phyloP scores from a whole-genome alignment of 1,139 yeast species.

The Debaryomyces psychrophilus region DNA sequence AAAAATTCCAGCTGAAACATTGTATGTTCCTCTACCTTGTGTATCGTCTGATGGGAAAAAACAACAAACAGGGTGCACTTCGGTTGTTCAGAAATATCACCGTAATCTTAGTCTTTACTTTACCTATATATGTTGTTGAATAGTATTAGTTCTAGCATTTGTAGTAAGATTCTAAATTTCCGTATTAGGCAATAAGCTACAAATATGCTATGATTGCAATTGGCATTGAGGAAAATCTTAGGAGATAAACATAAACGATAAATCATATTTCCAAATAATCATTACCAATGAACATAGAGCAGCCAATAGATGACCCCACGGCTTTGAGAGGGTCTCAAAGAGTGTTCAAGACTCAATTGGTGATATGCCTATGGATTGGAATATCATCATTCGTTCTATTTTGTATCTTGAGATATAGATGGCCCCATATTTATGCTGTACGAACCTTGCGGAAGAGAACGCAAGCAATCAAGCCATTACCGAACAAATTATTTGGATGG shows the following conservation, averaged over 20 bases:
- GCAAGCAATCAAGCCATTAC: conserved; percentile 35
- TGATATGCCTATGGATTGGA: conserved; percentile 42
- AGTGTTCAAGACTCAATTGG: conserved; percentile 48
- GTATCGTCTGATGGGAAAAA: too few relatives aligned
- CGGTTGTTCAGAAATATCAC: too few relatives aligned
- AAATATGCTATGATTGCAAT: neutral
- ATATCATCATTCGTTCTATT: conserved; percentile 39
- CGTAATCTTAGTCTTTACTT: too few relatives aligned
- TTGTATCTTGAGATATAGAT: conserved; percentile 46
- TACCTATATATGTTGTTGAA: too few relatives aligned
- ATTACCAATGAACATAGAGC: conserved; percentile 11
- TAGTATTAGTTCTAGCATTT: neutral
- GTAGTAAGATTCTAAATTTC: conserved; percentile 6
- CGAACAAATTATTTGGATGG: conserved; percentile 46
- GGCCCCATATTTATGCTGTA: conserved; percentile 58
- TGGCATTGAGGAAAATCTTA: neutral
- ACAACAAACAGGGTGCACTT: too few relatives aligned
- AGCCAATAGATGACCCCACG: conserved; percentile 12
- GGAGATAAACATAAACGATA: neutral
- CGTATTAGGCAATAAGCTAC: conserved; percentile 6
- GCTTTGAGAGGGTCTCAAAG: conserved; percentile 45
- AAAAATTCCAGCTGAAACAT: too few relatives aligned
- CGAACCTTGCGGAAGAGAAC: conserved; percentile 42
- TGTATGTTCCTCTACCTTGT: too few relatives aligned
- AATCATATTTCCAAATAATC: neutral